Evolutionary conservation across 306 rosid species (phyloP).

Genomic region (Prunus davidiana): DNA sequence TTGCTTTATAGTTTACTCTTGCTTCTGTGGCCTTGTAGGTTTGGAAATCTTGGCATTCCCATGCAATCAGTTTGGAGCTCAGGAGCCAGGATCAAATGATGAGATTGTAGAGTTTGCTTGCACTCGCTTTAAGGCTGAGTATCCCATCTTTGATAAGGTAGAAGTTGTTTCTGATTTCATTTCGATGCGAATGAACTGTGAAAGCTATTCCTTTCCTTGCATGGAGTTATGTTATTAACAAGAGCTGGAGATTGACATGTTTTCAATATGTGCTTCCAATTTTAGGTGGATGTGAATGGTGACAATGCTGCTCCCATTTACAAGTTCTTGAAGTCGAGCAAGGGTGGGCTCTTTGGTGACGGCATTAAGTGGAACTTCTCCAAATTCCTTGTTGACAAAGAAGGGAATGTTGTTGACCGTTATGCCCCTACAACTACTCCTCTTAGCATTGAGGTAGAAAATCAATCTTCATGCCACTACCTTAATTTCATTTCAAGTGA

Average conservation of each 20-base stretch:
- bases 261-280: background rate
- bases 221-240: background rate
- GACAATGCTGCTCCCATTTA: slow-evolving; percentile 66
- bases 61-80: slow-evolving; percentile 95
- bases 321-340: slow-evolving; percentile 80
- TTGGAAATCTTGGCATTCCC: slow-evolving; percentile 95
- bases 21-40: slow-evolving; percentile 35
- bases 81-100: slow-evolving; percentile 90
- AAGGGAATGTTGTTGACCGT: slow-evolving; percentile 86
- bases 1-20: background rate
- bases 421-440: slow-evolving; percentile 97
- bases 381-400: slow-evolving; percentile 86
- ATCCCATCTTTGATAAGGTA: slow-evolving; percentile 93
- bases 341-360: slow-evolving; percentile 90
- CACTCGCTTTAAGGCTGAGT: slow-evolving; percentile 94
- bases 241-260: background rate
- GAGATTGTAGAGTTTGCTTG: slow-evolving; percentile 82
- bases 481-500: background rate
- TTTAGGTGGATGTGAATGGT: slow-evolving; percentile 87
- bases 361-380: slow-evolving; percentile 89
- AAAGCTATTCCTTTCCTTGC: background rate
- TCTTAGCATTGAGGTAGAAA: slow-evolving; percentile 81
- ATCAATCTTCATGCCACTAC: background rate
- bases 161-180: background rate
- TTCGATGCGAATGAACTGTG: background rate